Conservation (phyloP, 2,329 filamentous ascomycete genomes). For the Ophiostoma sp. region DNA sequence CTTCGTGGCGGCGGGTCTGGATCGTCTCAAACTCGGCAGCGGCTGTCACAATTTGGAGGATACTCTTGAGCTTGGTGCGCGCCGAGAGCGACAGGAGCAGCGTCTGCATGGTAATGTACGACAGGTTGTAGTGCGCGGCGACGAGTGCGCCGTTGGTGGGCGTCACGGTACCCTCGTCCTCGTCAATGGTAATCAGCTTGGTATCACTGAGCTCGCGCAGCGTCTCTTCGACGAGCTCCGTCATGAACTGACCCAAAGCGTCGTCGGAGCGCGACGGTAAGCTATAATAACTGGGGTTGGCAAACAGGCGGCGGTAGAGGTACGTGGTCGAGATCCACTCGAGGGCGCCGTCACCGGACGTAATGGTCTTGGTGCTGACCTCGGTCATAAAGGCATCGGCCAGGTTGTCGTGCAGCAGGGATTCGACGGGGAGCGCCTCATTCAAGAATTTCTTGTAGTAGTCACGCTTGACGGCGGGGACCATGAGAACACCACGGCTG, state of each 20-base stretch:
- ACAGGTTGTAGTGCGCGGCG: conserved; percentile 98
- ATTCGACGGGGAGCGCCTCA: conserved; percentile 93
- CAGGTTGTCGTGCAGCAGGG: conserved; percentile 84
- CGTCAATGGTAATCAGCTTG: conserved; percentile 93
- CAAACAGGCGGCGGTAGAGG: conserved; percentile 91
- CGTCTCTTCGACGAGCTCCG: conserved; percentile 90
- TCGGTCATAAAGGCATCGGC: conserved; percentile 97
- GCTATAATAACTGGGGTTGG: conserved; percentile 96
- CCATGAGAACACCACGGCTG: conserved; percentile 92
- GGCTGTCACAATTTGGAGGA: conserved; percentile 94
- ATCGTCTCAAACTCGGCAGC: conserved; percentile 96
- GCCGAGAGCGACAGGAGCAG: conserved; percentile 87
- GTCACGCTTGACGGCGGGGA: conserved; percentile 88
- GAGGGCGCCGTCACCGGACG: conserved; percentile 93
- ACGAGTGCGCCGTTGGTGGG: conserved; percentile 98
- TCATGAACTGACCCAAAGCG: conserved; percentile 89
- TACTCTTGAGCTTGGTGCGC: conserved; percentile 92
- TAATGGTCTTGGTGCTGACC: conserved; percentile 92
- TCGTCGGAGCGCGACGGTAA: conserved; percentile 86
- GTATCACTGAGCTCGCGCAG: conserved; percentile 87
- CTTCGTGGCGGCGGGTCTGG: conserved; percentile 87
- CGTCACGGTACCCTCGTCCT: conserved; percentile 85
- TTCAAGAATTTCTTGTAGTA: conserved; percentile 99
- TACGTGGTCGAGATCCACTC: conserved; percentile 99
- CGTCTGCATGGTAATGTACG: conserved; percentile 98